These are phyloP conservation scores for Nicotiana attenuata DNA, from an alignment of 257 asterid species.

Conservation along the genomic window DNA sequence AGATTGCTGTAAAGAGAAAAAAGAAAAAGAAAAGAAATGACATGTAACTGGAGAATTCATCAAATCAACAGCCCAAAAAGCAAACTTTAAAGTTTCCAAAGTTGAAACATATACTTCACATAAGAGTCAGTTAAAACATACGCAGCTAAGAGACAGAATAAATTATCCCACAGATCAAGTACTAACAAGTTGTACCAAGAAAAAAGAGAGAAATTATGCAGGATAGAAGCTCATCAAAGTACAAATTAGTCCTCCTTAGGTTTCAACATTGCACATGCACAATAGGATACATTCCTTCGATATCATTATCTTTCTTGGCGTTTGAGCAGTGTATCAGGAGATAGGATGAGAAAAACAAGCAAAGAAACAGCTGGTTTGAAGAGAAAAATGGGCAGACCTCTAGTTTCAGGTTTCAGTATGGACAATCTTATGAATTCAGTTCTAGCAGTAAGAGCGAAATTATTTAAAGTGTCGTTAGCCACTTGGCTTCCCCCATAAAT, in stretches of 20 bases:
- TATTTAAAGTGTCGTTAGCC: not conserved
- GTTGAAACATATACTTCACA: not conserved
- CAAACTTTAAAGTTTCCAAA: not conserved
- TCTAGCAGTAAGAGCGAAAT: not conserved
- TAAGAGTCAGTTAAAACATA: not conserved
- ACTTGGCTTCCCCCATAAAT: not conserved
- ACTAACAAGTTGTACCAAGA: not conserved
- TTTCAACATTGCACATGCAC: not conserved
- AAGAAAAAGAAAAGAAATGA: not conserved
- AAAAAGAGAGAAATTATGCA: not conserved
- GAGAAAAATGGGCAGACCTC: not conserved
- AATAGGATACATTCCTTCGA: not conserved
- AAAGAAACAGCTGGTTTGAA: not conserved
- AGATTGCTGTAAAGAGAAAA: slow-evolving; percentile 36
- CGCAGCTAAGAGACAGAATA: not conserved
- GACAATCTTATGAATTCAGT: not conserved
- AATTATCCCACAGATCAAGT: not conserved
- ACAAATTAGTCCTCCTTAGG: not conserved
- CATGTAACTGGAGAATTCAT: not conserved
- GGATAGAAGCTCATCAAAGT: not conserved
- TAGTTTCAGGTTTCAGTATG: not conserved
- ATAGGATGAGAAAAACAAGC: not conserved
- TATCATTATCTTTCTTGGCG: not conserved
- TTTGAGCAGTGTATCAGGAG: not conserved
- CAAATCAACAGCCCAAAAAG: not conserved